Percentiles rank a stretch among this genome's conserved stretches.
These are phyloP conservation scores for Vanrija sp. DNA, from an alignment of 1,284 basidiomycete species.

Conservation along the genomic window DNA sequence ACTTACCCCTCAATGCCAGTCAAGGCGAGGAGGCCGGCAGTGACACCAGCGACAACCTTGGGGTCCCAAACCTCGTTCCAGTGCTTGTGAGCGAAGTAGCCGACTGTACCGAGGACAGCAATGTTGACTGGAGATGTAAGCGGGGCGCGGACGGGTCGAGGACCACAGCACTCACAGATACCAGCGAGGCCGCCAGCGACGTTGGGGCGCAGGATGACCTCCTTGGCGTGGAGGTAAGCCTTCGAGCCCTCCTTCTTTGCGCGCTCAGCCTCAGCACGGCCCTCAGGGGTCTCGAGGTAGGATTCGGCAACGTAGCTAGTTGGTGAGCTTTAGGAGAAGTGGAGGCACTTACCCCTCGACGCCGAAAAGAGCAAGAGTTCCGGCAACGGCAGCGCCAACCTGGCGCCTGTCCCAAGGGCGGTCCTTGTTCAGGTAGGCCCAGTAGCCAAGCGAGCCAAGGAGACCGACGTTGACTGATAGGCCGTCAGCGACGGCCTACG, in stretches of 20 bases:
- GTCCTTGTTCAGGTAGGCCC: constrained; percentile 63
- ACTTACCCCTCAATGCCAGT: constrained; percentile 68
- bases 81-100: constrained; percentile 65
- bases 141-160: not conserved
- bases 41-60: constrained; percentile 60
- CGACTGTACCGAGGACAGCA: constrained; percentile 62
- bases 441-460: constrained; percentile 60
- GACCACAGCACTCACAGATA: constrained; percentile 52
- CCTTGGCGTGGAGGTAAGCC: constrained; percentile 59
- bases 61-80: constrained; percentile 72
- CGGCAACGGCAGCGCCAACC: constrained; percentile 57
- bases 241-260: constrained; percentile 62
- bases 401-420: constrained; percentile 60
- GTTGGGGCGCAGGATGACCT: constrained; percentile 63
- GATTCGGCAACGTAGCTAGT: constrained; percentile 58
- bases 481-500: not conserved
- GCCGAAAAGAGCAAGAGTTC: constrained; percentile 58
- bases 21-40: constrained; percentile 62
- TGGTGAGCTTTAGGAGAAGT: not conserved
- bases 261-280: constrained; percentile 57
- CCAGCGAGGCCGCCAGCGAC: constrained; percentile 68
- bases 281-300: constrained; percentile 60
- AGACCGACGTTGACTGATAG: constrained; percentile 66
- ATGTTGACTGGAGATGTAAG: constrained; percentile 58
- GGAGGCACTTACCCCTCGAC: constrained; percentile 54